These are phyloP conservation scores for Botrytis paeoniae DNA, from an alignment of 2,329 filamentous ascomycete genomes.

Conservation along the genomic window DNA sequence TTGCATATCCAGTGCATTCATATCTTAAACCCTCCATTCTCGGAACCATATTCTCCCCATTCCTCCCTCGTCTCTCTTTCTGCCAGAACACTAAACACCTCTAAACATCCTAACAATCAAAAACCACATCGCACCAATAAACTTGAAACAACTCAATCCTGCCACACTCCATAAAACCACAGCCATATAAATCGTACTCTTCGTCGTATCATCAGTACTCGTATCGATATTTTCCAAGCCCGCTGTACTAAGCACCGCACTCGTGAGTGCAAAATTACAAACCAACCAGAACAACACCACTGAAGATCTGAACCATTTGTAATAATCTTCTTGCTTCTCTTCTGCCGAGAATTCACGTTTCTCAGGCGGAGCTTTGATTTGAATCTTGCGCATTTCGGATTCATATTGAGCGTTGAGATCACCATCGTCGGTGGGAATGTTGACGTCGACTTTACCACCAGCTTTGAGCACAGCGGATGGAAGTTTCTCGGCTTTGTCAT, in stretches of 20 bases:
- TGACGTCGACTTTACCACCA: slow-evolving; percentile 90
- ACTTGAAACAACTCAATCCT: slow-evolving; percentile 38
- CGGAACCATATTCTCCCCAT: too few relatives aligned
- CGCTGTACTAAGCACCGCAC: slow-evolving; percentile 81
- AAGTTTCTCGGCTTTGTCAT: slow-evolving; percentile 92
- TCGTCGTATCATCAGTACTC: slow-evolving; percentile 50
- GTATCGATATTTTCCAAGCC: slow-evolving; percentile 82
- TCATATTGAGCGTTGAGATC: slow-evolving; percentile 96
- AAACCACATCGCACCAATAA: slow-evolving; percentile 47
- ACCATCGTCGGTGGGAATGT: slow-evolving; percentile 81
- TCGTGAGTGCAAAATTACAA: slow-evolving; percentile 84
- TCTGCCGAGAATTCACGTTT: slow-evolving; percentile 56
- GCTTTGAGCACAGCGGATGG: slow-evolving; percentile 87
- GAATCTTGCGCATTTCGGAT: slow-evolving; percentile 72
- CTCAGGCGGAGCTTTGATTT: slow-evolving; percentile 69
- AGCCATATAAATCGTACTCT: slow-evolving; percentile 37
- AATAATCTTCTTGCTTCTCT: slow-evolving; percentile 96
- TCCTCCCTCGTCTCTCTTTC: neutral
- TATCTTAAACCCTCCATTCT: neutral
- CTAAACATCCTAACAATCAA: slow-evolving; percentile 85
- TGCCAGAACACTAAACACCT: slow-evolving; percentile 48
- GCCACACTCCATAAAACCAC: slow-evolving; percentile 40
- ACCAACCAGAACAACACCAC: slow-evolving; percentile 97
- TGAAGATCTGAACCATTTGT: slow-evolving; percentile 88
- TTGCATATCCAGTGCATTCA: slow-evolving; percentile 8